Conservation (phyloP, 31 red algal species). For the Odonthalia washingtoniensis region DNA sequence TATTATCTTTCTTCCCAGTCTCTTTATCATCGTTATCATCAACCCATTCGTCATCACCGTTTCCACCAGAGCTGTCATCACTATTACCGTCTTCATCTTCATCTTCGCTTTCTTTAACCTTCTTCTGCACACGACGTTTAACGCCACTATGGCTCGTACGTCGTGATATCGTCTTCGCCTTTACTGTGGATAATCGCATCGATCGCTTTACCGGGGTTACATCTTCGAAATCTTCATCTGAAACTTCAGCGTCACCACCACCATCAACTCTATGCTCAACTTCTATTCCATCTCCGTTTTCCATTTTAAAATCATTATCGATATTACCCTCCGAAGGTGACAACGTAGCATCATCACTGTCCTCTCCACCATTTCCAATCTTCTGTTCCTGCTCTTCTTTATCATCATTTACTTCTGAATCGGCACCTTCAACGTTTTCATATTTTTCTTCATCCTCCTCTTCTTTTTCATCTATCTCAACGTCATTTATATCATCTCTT, state of each 20-base stretch:
- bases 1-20: neutral
- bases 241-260: too few relatives aligned
- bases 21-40: neutral
- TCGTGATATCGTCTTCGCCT: too few relatives aligned
- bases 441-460: neutral
- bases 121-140: too few relatives aligned
- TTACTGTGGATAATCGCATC: too few relatives aligned
- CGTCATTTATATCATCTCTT: neutral
- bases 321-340: too few relatives aligned
- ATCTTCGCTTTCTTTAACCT: neutral
- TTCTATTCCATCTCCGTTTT: too few relatives aligned
- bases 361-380: neutral
- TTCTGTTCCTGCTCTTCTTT: neutral
- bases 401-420: neutral
- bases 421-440: constrained; percentile 1
- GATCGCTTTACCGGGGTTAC: too few relatives aligned
- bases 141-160: too few relatives aligned
- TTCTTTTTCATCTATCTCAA: neutral
- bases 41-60: neutral
- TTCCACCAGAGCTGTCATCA: neutral
- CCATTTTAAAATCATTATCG: too few relatives aligned
- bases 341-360: constrained; percentile 9
- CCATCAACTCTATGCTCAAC: too few relatives aligned
- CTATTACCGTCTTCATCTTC: neutral
- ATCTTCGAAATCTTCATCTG: too few relatives aligned